These are phyloP conservation scores for Termitomyces titanicus DNA, from an alignment of 768 basidiomycete genomes.

Conservation along the genomic window DNA sequence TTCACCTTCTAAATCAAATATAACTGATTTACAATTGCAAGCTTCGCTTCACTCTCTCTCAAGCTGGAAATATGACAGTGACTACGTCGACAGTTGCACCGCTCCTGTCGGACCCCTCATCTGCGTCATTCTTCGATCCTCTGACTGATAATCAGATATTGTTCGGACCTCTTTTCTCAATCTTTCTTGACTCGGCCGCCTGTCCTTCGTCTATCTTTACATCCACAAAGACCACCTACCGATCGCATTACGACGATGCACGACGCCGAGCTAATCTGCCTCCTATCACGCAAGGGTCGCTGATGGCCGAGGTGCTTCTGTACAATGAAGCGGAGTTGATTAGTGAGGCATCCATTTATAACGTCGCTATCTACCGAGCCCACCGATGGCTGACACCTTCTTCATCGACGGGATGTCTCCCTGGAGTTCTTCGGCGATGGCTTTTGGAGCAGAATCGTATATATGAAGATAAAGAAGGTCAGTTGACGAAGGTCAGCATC, in stretches of 20 bases:
- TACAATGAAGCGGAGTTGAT: slow-evolving; percentile 47
- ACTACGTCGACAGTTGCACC: slow-evolving; percentile 27
- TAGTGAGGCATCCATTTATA: slow-evolving; percentile 69
- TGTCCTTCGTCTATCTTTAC: slow-evolving; percentile 55
- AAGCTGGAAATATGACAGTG: slow-evolving; percentile 34
- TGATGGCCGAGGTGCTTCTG: slow-evolving; percentile 57
- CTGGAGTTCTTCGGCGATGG: slow-evolving; percentile 68
- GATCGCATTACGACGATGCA: slow-evolving; percentile 57
- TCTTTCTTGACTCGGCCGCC: slow-evolving; percentile 56
- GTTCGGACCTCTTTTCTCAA: slow-evolving; percentile 33
- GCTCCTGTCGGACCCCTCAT: slow-evolving; percentile 37
- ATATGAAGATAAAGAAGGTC: slow-evolving; percentile 41
- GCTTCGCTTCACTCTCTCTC: slow-evolving; percentile 50
- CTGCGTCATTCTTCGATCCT: slow-evolving; percentile 32
- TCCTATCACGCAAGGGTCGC: slow-evolving; percentile 25
- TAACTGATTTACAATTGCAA: slow-evolving; percentile 20
- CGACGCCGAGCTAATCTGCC: slow-evolving; percentile 52
- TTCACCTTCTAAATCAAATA: not conserved
- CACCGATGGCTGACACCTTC: slow-evolving; percentile 65
- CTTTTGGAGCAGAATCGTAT: slow-evolving; percentile 59
- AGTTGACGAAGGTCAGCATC: slow-evolving; percentile 40
- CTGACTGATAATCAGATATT: slow-evolving; percentile 14
- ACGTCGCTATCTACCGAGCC: slow-evolving; percentile 62
- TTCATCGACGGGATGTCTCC: slow-evolving; percentile 60
- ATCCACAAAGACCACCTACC: slow-evolving; percentile 66